Percentiles rank a stretch among this genome's conserved stretches.
Evolutionary conservation across 2,329 filamentous ascomycete genomes (phyloP).

Genomic region (Pseudogymnoascus sp.): DNA sequence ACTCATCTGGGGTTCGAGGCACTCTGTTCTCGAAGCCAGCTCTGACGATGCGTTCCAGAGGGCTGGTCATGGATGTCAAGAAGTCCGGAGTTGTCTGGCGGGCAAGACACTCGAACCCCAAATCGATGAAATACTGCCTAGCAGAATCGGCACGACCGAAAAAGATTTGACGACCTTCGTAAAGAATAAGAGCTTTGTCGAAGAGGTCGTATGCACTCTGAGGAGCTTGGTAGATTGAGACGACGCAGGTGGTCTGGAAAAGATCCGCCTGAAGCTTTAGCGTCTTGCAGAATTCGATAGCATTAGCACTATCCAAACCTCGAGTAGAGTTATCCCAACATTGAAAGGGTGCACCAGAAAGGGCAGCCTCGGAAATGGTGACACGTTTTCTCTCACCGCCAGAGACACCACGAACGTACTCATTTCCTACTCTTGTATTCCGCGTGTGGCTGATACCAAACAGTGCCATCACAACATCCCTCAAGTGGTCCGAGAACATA

Average conservation of each 20-base stretch:
- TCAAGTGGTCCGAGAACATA: constrained; percentile 35
- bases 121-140: constrained; percentile 55
- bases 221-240: constrained; percentile 65
- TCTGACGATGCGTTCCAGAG: constrained; percentile 45
- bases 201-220: constrained; percentile 61
- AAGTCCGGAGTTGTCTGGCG: constrained; percentile 51
- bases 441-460: constrained; percentile 65
- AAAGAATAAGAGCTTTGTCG: constrained; percentile 59
- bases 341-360: constrained; percentile 49
- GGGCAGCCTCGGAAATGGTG: constrained; percentile 66
- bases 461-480: constrained; percentile 56
- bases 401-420: constrained; percentile 58
- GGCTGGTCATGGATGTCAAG: constrained; percentile 62
- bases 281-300: constrained; percentile 60
- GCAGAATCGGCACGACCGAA: constrained; percentile 56
- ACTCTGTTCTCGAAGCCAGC: constrained; percentile 47
- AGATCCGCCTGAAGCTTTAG: constrained; percentile 57
- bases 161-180: constrained; percentile 61
- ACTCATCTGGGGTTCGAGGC: constrained; percentile 45
- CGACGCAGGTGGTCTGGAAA: constrained; percentile 49
- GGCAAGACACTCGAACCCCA: constrained; percentile 64
- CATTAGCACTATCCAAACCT: constrained; percentile 64
- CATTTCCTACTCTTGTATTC: constrained; percentile 64
- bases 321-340: constrained; percentile 67
- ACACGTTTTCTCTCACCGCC: constrained; percentile 69